Evolutionary conservation across 176 grass and related monocot genomes (phyloP).

Genomic region (Eragrostis curvula): DNA sequence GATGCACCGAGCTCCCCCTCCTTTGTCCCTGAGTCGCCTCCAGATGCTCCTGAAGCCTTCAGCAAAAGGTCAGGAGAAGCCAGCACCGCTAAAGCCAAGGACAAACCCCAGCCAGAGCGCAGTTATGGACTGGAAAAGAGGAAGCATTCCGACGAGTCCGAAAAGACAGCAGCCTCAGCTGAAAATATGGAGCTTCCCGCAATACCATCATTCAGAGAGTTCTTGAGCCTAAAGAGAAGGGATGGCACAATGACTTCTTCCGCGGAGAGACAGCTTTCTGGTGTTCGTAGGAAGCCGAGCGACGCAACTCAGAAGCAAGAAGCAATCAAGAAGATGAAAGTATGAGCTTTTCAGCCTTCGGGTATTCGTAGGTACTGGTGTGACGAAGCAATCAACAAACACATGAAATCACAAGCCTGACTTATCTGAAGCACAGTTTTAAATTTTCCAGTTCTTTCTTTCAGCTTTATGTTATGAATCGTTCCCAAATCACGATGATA

Average conservation of each 20-base stretch:
- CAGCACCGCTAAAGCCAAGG: slow-evolving; percentile 8
- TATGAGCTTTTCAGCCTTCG: slow-evolving; percentile 23
- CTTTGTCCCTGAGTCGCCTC: slow-evolving; percentile 29
- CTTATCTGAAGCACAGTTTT: background rate
- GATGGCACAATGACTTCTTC: slow-evolving; percentile 33
- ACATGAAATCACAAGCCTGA: slow-evolving; percentile 22
- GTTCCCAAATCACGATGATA: background rate
- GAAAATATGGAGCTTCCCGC: slow-evolving; percentile 56
- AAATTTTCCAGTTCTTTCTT: background rate
- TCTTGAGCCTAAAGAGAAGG: slow-evolving; percentile 61
- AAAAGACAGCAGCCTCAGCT: background rate
- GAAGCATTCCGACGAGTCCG: slow-evolving; percentile 4
- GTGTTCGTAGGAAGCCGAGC: slow-evolving; percentile 42
- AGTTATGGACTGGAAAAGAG: background rate
- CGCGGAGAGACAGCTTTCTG: slow-evolving; percentile 6
- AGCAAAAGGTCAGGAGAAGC: slow-evolving; percentile 16
- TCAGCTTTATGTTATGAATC: background rate
- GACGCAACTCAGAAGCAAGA: slow-evolving; percentile 28
- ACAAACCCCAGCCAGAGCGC: background rate
- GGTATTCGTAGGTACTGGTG: slow-evolving; percentile 20
- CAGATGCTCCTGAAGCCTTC: background rate
- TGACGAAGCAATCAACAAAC: slow-evolving; percentile 27
- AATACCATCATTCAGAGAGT: slow-evolving; percentile 76
- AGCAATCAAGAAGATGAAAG: slow-evolving; percentile 61
- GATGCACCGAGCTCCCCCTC: slow-evolving; percentile 5